Base-by-base conservation (phyloP, 2,329 filamentous ascomycete species). In the Chaetothyriales sp. region DNA sequence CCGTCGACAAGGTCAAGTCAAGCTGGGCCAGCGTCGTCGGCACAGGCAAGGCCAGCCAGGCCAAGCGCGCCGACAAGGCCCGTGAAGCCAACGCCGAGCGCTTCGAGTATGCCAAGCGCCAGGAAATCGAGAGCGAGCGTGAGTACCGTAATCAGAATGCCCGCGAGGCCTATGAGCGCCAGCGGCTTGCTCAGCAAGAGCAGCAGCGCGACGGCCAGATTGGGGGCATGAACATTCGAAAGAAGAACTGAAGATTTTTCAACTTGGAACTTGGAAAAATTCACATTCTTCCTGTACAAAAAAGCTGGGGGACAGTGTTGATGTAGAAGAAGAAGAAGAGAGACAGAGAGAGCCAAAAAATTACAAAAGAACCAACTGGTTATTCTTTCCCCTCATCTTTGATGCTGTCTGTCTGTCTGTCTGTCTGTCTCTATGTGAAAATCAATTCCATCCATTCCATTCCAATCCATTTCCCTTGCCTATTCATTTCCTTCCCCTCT, bases 1-100 rank as follows among this genome's bases (percentile, higher is more conserved):
- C 60, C 18, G 53, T 69, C n/a, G 59, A 65, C 47, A 59, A 55
- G 15, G 47, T 61, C 51, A 67, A 66, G 53, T 52, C 32, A 2
- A 39, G 10, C 12, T 39, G 32, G 32, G 32, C 32, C 32, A 5
- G 8, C 32, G 32, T 39, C 32, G 15, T 39, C 32, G 32, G 32
- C 32, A 39, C 32, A 12, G 32, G 32, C 32, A 39, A 39, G 32
- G 32, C 10, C 8, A 2, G 32, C 32, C 32, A 39, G 32, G 10
- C 32, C 32, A 39, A 39, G 32, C 32, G 32, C 32, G 32, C 12
- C 1, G 15, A 10, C 32, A 39, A 39, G 32, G 10, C 32, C 10
- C 32, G 32, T 12, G 32, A 39, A 15, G 32, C 32, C 32, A 39
- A 15, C 32, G 32, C 32, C 10, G 32, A 39, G 32, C 32, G 32